phyloP scores from a whole-genome alignment of 2,329 filamentous ascomycete genomes.

The Trichoderma citrinoviride region DNA sequence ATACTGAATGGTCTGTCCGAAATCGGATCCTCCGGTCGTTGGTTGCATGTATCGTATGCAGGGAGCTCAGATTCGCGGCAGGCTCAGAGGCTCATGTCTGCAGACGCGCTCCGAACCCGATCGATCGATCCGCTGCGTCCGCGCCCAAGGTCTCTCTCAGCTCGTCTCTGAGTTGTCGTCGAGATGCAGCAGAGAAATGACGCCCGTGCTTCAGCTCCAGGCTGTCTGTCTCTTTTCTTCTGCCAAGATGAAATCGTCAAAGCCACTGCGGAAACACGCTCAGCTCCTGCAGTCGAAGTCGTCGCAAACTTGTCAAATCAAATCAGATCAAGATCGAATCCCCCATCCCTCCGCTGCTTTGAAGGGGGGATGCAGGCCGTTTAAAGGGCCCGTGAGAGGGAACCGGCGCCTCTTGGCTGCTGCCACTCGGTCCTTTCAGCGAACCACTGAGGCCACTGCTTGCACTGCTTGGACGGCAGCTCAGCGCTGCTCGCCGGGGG shows the following conservation, averaged over 20 bases:
- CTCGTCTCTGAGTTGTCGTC: no score
- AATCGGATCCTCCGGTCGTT: not conserved
- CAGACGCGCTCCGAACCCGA: not conserved
- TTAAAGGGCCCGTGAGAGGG: conserved; percentile 6
- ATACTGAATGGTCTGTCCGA: not conserved
- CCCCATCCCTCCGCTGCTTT: not conserved
- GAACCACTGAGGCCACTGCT: not conserved
- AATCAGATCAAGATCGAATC: no score
- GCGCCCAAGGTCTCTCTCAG: no score
- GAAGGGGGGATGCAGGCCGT: not conserved
- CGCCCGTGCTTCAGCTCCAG: conserved; percentile 1
- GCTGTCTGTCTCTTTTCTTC: not conserved
- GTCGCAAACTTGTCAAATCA: no score
- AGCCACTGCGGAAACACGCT: no score
- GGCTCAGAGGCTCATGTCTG: conserved; percentile 9
- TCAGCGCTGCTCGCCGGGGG: no score
- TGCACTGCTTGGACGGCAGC: not conserved
- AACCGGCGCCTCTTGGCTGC: conserved; percentile 5
- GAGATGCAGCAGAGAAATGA: not conserved
- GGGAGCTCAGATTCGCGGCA: conserved; percentile 6
- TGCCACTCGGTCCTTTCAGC: not conserved
- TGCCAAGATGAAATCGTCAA: no score
- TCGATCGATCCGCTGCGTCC: no score
- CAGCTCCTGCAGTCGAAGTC: no score
- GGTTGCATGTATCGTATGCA: not conserved